Conservation (phyloP, 179 eudicot genomes). For the Vitellaria paradoxa region DNA sequence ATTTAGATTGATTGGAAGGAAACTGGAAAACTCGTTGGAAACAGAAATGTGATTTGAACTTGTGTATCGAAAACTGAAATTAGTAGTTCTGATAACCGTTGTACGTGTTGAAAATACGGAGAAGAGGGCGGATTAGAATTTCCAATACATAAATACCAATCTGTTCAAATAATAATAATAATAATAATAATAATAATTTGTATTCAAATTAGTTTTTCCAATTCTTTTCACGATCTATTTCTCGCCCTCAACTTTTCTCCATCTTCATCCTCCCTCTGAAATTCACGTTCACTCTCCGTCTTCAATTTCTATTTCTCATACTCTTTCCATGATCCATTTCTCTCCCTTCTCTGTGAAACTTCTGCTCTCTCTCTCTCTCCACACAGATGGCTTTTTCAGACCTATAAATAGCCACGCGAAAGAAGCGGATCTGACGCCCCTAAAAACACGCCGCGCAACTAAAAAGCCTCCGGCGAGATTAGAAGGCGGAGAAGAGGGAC, state of each 20-base stretch:
- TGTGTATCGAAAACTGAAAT: neutral
- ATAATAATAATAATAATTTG: no score
- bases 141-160: no score
- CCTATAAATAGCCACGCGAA: neutral
- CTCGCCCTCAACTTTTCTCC: no score
- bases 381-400: neutral
- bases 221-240: no score
- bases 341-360: neutral
- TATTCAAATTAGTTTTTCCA: no score
- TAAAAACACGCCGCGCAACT: neutral
- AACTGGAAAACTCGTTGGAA: neutral
- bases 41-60: neutral
- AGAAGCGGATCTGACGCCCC: constrained; percentile 10
- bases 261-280: no score
- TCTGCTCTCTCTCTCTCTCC: neutral
- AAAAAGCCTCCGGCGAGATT: neutral
- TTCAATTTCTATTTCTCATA: no score
- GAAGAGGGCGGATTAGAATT: neutral
- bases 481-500: neutral
- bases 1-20: neutral
- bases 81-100: no score
- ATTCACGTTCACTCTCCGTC: no score
- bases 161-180: no score
- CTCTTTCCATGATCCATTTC: no score
- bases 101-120: neutral